Evolutionary conservation across 257 asterid genomes (phyloP), one percentile per base, ranked within the genome.

Genomic region (Nicotiana knightiana): DNA sequence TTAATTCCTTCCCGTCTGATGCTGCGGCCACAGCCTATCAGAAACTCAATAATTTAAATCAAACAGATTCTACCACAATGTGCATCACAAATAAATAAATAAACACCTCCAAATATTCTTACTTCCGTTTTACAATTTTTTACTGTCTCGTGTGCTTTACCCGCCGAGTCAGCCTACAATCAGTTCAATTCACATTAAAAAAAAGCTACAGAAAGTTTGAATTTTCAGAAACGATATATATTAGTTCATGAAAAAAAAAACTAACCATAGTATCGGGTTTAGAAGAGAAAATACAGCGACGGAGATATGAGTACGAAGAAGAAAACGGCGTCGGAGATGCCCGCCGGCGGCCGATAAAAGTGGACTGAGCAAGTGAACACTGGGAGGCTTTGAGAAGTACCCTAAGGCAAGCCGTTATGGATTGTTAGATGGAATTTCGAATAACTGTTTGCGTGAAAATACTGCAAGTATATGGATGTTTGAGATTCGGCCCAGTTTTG

Each of bases 1-100:
- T 93, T 73, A 90, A 86, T 39, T 73, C 89, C 11, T 81, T 87
- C 54, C 85, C 77, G 35, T 92, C 97, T 86, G 90, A 85, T 66
- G 91, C 55, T 37, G 73, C 66, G 9, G 81, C 85, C 43, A 76
- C 92, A 89, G 37, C 59, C 59, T 71, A 43, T 24, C 59, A 71
- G 3, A 71, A 43, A 46, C 59, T 46, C 37, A 71, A 43, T 43
- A 43, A 43, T 43, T 43, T 9, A 43, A 43, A 43, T 9, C 51
- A 9, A 9, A 43, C 51, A 43, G 51, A 43, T 9, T 8, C 3
- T 43, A 43, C 51, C 51, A 21, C 18, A 46, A 71, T 71, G 58
- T 46, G 37, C 24, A 70, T 43, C 12, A 70, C 78, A 43, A 70
- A n/a, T 17, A 68, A 39, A 37, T 21, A 21, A 28, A 28, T 28